Evolutionary conservation across 306 rosid genomes (phyloP).

Genomic region (Hippophae gyantsensis): DNA sequence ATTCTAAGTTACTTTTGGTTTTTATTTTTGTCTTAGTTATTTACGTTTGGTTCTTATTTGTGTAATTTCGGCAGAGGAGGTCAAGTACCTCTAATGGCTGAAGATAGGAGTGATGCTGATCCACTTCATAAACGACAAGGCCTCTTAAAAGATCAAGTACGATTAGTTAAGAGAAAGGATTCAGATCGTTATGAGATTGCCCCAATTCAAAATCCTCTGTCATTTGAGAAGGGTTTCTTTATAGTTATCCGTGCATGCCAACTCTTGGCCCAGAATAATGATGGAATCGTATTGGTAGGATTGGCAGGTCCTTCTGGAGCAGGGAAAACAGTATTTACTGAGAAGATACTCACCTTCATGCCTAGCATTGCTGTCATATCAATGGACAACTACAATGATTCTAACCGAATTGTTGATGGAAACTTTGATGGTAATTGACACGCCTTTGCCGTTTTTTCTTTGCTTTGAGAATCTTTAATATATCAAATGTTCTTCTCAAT

Average conservation of each 20-base stretch:
- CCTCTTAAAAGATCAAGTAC: constrained; percentile 87
- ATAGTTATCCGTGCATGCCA: constrained; percentile 90
- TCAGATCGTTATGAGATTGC: constrained; percentile 59
- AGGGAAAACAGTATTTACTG: constrained; percentile 88
- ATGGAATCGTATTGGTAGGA: constrained; percentile 83
- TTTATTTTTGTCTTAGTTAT: background rate
- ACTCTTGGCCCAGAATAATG: constrained; percentile 74
- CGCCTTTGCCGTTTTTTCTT: constrained; percentile 4
- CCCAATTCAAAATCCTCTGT: constrained; percentile 55
- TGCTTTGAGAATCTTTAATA: constrained; percentile 18
- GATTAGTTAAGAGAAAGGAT: constrained; percentile 63
- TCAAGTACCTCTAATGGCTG: constrained; percentile 41
- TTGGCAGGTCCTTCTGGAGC: constrained; percentile 99
- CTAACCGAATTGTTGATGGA: constrained; percentile 96
- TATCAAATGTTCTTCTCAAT: background rate
- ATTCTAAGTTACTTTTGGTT: too few relatives aligned
- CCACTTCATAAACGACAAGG: constrained; percentile 57
- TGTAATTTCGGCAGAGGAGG: constrained; percentile 21
- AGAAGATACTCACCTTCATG: constrained; percentile 84
- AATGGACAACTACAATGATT: constrained; percentile 91
- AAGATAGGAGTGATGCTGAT: constrained; percentile 40
- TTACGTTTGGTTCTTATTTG: constrained; percentile 3
- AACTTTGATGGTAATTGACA: constrained; percentile 72
- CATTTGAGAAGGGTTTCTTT: constrained; percentile 97
- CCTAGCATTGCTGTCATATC: constrained; percentile 97